Base-by-base conservation (phyloP, 2,329 filamentous ascomycete genomes). In the Fusarium sp. region DNA sequence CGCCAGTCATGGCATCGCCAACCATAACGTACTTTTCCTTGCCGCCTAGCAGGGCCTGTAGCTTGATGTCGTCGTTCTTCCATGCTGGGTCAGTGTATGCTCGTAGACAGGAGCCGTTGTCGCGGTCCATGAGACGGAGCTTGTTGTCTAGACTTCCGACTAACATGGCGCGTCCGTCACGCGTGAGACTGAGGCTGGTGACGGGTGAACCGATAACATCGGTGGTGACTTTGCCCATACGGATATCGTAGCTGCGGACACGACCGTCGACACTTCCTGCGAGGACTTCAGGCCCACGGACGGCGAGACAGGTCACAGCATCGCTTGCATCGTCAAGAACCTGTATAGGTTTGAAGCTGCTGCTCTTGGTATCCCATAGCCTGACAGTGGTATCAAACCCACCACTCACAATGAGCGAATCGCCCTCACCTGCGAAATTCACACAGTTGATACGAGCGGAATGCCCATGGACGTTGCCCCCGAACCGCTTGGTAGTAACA, bases 201-300 rank as follows among this genome's bases (percentile, higher is more conserved):
- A 97, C 91, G 61, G 83, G 83, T 3, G 82, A 85, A 52, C 87
- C 87, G 50, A 96, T 80, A 2, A 93, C 88, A 79, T 97, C 93
- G 2, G 87, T 88, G 6, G 88, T 86, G 47, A 89, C 84, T 51
- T 82, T 83, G 1, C 94, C 94, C 83, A 88, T 91, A 54, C 93
- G 85, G 39, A 97, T 80, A 80, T 98, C 95, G 79, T 98, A 97
- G 61, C 85, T 85, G 53, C 95, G 83, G 1, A 96, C 87, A 58
- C 91, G 84, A 4, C 94, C 94, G 79, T 98, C 95, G 56, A 97
- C 92, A 76, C 92, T 94, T 1, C 91, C 93, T 2, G 87, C 85
- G 3, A 93, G 78, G 48, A 98, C 87, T 77, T 88, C 86, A 9
- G 81, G 74, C 2, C 81, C 84, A 19, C 80, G 75, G 17, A 85